Evolutionary conservation across 345 rosid species (phyloP), one percentile per base, ranked within the genome.

Genomic region (Dipteronia dyeriana): DNA sequence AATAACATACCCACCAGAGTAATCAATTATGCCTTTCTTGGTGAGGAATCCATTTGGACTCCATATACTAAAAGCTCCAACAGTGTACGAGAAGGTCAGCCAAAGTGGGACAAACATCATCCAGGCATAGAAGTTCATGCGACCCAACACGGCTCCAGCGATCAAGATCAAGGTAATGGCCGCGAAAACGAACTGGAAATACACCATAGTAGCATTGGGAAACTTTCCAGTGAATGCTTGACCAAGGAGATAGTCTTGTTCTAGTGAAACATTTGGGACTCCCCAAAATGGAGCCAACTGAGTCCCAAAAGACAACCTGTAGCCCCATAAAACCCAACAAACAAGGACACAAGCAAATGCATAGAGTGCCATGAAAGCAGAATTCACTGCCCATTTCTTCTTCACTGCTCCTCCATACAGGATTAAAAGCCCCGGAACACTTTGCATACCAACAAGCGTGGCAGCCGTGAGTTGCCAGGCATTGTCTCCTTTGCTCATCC

Each of bases 1-100:
- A 43, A 86, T 88, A n/a, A 88, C 88, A 62, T 66, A 88, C 4
- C 89, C 91, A 8, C 91, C 88, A 13, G 89, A 83, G 20, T 86
- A 88, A 70, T 86, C 89, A 3, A 84, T 78, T 2, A 88, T 12
- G 5, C 91, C 91, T 26, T 29, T 64, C 79, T 78, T 78, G 68
- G 4, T 20, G 9, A 88, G 76, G 22, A 63, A 88, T 5, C 91
- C 91, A 1, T 16, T 0, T 2, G 82, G 83, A 59, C 75, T 53
- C 88, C 84, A 86, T 45, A 84, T 80, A 60, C 85, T 84, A 51
- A 82, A 86, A 0, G 89, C 91, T 25, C 77, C 85, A 23, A 81
- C 19, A 9, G 88, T 86, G 45, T 88, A 84, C 0, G 89, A 88
- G 64, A 78, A 88, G 3, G 91, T 86, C 1, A 84, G 73, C 91